Base-by-base conservation (phyloP, 495 filamentous ascomycete genomes). In the Trichoderma gamsii region DNA sequence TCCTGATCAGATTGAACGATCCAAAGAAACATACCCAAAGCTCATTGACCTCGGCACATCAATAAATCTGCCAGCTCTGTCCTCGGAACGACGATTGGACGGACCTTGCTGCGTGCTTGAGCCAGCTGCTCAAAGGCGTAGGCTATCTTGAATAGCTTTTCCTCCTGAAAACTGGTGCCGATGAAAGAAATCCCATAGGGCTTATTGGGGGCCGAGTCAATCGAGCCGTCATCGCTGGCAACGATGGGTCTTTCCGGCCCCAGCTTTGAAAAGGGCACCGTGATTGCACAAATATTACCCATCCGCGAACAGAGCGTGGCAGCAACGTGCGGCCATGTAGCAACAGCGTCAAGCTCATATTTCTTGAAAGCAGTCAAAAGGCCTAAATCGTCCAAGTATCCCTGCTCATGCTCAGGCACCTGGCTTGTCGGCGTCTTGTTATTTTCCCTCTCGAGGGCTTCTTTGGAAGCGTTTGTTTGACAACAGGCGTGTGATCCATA, bases 61-160 rank as follows among this genome's bases (percentile, higher is more conserved):
- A 38, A 38, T 3, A 38, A 38, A 69, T 87, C 79, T 11, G 52
- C 73, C 66, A 88, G 70, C 72, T 83, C 79, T 11, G 79, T 79
- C 64, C 72, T 74, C 9, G 85, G 83, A 71, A 78, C 72, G n/a
- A 87, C 64, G 65, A 82, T 81, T 41, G 84, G 84, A 71, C 74
- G 71, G 0, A 84, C 74, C 59, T 78, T 76, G 63, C 79, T 70
- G 64, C 85, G 71, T 4, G 80, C 78, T 75, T 73, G 75, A n/a
- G 86, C 89, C 68, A 80, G 74, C 74, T 90, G 88, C 78, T 90
- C 88, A 76, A 83, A 89, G 25, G 87, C 87, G 77, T 87, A 90
- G 32, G 87, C 87, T 74, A 84, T 81, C 23, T 83, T 85, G 64
- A 90, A 85, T 64, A 89, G 76, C 63, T 72, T 79, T 64, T 76